Conservation (phyloP, 2,329 filamentous ascomycete species). For the Penicillium concentricum region DNA sequence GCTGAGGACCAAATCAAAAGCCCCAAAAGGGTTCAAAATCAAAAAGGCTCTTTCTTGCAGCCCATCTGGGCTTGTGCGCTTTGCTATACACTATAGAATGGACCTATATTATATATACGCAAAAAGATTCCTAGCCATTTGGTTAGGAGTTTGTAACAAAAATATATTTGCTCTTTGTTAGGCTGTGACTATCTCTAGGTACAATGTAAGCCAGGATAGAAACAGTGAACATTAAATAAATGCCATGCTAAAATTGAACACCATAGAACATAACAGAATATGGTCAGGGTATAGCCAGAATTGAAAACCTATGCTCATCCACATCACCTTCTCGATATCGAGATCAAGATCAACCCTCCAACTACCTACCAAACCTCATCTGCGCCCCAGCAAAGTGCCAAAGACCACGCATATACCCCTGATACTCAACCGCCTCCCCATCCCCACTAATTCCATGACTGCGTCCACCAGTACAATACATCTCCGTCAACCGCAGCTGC, state of each 20-base stretch:
- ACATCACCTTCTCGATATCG: neutral
- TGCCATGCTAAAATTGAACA: neutral
- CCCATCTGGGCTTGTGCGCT: too few species aligned
- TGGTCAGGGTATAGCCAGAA: neutral
- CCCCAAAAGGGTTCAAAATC: too few species aligned
- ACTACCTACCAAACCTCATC: conserved; percentile 72
- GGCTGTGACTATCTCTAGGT: too few species aligned
- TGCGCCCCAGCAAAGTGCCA: conserved; percentile 83
- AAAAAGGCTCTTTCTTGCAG: too few species aligned
- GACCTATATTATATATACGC: too few species aligned
- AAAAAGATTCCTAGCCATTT: too few species aligned
- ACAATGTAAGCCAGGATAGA: too few species aligned
- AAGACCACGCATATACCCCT: conserved; percentile 83
- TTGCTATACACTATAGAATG: too few species aligned
- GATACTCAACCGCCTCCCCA: conserved; percentile 71
- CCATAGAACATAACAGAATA: neutral
- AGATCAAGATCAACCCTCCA: neutral
- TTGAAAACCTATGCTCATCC: neutral
- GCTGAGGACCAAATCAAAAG: too few species aligned
- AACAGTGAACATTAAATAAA: neutral
- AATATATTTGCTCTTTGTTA: too few species aligned
- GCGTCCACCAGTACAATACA: conserved; percentile 63
- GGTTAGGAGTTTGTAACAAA: too few species aligned
- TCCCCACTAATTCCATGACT: conserved; percentile 37
- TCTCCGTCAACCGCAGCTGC: conserved; percentile 93